Conservation (phyloP, 148 eudicot species). For the Amaranthus palmeri region DNA sequence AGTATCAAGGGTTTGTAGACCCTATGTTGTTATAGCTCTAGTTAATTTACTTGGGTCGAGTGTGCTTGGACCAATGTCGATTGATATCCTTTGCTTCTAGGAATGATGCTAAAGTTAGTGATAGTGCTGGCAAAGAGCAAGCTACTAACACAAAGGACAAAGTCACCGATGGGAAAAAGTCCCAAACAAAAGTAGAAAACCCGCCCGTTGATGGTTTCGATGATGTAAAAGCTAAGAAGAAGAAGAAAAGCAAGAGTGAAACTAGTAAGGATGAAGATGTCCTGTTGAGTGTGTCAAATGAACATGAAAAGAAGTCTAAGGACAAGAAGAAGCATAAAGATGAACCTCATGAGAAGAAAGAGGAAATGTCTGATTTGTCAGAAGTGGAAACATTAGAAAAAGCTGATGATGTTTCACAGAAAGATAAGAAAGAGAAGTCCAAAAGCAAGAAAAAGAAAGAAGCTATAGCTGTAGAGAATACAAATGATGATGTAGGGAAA, state of each 20-base stretch:
- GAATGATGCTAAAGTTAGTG: conserved; percentile 16
- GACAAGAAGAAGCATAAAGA: conserved; percentile 47
- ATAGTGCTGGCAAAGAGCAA: conserved; percentile 22
- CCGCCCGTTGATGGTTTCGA: conserved; percentile 16
- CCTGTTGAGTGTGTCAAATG: conserved; percentile 18
- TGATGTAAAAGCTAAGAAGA: conserved; percentile 29
- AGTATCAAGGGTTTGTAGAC: not conserved
- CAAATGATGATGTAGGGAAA: conserved; percentile 26
- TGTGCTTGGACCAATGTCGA: conserved; percentile 7
- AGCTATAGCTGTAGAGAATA: conserved; percentile 10
- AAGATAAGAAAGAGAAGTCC: conserved; percentile 24
- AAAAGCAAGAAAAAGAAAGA: conserved; percentile 28
- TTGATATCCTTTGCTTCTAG: conserved; percentile 31
- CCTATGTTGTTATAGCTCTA: not conserved
- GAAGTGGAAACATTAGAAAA: conserved; percentile 16
- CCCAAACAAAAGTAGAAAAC: conserved; percentile 10
- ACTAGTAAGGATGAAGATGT: conserved; percentile 13
- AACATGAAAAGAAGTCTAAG: conserved; percentile 37
- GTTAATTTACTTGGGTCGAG: not conserved
- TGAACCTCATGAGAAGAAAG: conserved; percentile 17
- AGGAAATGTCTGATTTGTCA: conserved; percentile 15
- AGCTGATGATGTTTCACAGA: conserved; percentile 14
- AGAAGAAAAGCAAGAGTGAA: conserved; percentile 31
- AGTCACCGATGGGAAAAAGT: conserved; percentile 19
- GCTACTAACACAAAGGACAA: conserved; percentile 33